Conservation (phyloP, 371 early-diverging fungal genomes). For the Mycotypha africana region DNA sequence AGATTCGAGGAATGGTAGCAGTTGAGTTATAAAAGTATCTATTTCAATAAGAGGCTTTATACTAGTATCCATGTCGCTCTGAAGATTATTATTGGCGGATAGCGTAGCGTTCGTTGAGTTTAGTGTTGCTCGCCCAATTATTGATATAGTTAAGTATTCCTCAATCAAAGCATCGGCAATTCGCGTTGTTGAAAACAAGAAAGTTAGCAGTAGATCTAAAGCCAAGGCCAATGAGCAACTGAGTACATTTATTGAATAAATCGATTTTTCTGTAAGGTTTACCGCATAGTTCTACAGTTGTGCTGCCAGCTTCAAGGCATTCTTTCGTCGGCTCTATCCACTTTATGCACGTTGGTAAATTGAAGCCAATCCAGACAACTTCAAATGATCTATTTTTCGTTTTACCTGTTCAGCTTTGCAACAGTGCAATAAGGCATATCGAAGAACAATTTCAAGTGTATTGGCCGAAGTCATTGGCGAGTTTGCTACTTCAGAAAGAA, state of each 20-base stretch:
- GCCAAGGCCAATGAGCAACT: neutral
- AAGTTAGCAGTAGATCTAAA: constrained; percentile 32
- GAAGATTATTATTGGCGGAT: no score
- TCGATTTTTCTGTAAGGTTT: neutral
- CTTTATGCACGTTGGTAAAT: constrained; percentile 5
- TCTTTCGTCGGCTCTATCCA: constrained; percentile 36
- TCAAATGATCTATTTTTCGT: neutral
- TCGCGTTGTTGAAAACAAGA: constrained; percentile 25
- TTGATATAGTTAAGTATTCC: constrained; percentile 28
- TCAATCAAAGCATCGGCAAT: constrained; percentile 29
- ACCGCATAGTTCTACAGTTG: constrained; percentile 25
- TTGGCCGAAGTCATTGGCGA: constrained; percentile 12
- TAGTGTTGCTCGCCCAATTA: constrained; percentile 12
- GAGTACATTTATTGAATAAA: neutral
- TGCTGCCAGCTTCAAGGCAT: constrained; percentile 19
- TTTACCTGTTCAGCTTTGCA: constrained; percentile 20
- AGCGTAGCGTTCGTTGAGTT: neutral
- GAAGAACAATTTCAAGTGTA: constrained; percentile 23
- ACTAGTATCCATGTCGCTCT: no score
- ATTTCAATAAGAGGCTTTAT: no score
- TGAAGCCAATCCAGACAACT: neutral
- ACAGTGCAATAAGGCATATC: constrained; percentile 21
- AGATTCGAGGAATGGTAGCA: no score
- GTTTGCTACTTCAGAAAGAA: no score
- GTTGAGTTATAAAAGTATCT: no score